These are phyloP conservation scores for Croton laevigatus DNA, from an alignment of 441 rosid species.

Conservation along the genomic window DNA sequence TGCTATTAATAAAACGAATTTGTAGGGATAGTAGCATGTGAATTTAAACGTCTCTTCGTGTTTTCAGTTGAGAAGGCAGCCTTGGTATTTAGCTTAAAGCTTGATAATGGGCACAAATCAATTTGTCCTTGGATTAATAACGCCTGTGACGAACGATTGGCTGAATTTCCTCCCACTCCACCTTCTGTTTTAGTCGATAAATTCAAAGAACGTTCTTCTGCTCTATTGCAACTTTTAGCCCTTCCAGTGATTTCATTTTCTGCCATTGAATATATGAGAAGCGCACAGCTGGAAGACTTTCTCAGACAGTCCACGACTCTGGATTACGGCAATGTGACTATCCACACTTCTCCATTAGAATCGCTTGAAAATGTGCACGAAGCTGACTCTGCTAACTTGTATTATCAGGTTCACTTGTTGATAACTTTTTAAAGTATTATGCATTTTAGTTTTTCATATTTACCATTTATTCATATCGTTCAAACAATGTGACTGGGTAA, in stretches of 20 bases:
- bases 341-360: slow-evolving; percentile 27
- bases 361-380: slow-evolving; percentile 37
- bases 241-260: slow-evolving; percentile 74
- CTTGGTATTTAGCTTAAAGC: slow-evolving; percentile 79
- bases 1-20: slow-evolving; percentile 5
- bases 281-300: slow-evolving; percentile 64
- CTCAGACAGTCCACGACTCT: slow-evolving; percentile 35
- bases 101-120: slow-evolving; percentile 77
- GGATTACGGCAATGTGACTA: slow-evolving; percentile 27
- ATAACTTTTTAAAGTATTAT: not conserved
- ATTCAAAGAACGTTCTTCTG: slow-evolving; percentile 53
- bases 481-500: not conserved
- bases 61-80: slow-evolving; percentile 86
- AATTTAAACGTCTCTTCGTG: slow-evolving; percentile 19
- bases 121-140: slow-evolving; percentile 85
- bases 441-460: not conserved
- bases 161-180: slow-evolving; percentile 79
- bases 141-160: slow-evolving; percentile 75
- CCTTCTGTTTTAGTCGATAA: slow-evolving; percentile 65
- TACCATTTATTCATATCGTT: not conserved
- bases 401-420: slow-evolving; percentile 57
- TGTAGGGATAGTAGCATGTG: slow-evolving; percentile 17
- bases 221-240: slow-evolving; percentile 54
- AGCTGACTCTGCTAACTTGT: slow-evolving; percentile 42
- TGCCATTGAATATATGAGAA: slow-evolving; percentile 63